A percentile compares a stretch with the other conserved stretches of the same genome.
Conservation (phyloP, 306 rosid genomes). For the Ochetophila trinervis region DNA sequence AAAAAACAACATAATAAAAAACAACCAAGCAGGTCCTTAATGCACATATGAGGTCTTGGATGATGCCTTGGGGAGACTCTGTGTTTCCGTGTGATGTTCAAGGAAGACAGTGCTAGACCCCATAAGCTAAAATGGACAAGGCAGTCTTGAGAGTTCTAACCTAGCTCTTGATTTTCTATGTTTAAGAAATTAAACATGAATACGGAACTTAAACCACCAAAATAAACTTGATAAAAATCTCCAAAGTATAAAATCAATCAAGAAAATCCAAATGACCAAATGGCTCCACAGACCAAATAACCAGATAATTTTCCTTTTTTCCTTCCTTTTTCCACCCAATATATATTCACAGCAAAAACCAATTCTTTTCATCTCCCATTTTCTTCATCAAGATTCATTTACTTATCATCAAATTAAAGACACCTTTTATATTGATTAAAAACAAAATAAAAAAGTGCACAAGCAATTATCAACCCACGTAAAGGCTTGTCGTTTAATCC, state of each 20-base stretch:
- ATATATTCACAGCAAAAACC: too few species aligned
- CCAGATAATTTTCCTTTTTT: too few species aligned
- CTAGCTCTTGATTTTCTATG: too few species aligned
- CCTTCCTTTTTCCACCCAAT: too few species aligned
- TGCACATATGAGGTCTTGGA: too few species aligned
- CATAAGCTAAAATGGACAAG: not conserved
- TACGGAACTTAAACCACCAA: constrained; percentile 2
- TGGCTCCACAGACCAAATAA: too few species aligned
- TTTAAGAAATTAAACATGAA: not conserved
- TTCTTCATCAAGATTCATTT: not conserved
- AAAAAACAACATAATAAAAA: too few species aligned
- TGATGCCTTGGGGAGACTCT: not conserved
- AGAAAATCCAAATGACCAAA: too few species aligned
- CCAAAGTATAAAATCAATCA: too few species aligned
- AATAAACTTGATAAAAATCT: not conserved
- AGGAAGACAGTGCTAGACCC: not conserved
- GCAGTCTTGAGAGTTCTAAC: not conserved
- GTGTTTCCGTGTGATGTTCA: not conserved
- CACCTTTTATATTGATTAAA: not conserved
- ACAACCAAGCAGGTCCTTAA: too few species aligned
- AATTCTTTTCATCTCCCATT: not conserved
- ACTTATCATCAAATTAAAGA: not conserved
- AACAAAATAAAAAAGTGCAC: not conserved
- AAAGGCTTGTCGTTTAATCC: not conserved
- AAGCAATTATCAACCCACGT: not conserved